Evolutionary conservation across 1,284 basidiomycete genomes (phyloP), one percentile per base, ranked within the genome.

Genomic region (Trichosporon faecale): DNA sequence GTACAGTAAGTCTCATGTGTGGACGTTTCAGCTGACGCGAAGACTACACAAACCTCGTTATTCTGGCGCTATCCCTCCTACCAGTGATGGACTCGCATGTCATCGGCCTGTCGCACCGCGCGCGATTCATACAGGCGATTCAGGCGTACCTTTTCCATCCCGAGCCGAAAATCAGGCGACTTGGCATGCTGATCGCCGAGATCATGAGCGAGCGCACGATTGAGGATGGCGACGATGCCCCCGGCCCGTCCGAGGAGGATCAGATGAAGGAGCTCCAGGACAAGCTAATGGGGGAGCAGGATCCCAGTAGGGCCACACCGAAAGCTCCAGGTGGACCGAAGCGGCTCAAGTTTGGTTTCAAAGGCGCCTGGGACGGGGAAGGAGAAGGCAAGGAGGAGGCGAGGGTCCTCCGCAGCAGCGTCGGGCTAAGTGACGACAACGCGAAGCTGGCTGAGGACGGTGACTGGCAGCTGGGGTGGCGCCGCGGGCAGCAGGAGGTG

Each of bases 131-230:
- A 69, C 85, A 86, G 23, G 89, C 90, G 5, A 87, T 98, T 33
- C 88, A 91, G 9, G 83, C 84, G 6, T 96, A 95, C 77, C 89
- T 97, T 55, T 86, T 86, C 0, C 94, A 97, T 76, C 84, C 91
- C 3, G 93, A 96, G 70, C 84, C 86, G 3, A 86, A 88, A 1
- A 87, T 97, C 14, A 89, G 95, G 1, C 87, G 91, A n/a, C 91
- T 94, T 74, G 96, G 96, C 2, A 97, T 98, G 95, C 87, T 98
- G 12, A 89, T 90, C 0, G 96, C 93, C 0, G 96, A 99, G 81
- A 84, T 91, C 25, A 68, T 86, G 7, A 80, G 77, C 69, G 76
- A 74, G 69, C 75, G 74, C 25, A 85, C 79, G 7, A 65, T 67
- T 14, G 67, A 66, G 29, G 68, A 66, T 14, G 68, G 72, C 7